These are phyloP conservation scores for Penicillium sp. DNA, from an alignment of 2,329 filamentous ascomycete species.

Conservation along the genomic window DNA sequence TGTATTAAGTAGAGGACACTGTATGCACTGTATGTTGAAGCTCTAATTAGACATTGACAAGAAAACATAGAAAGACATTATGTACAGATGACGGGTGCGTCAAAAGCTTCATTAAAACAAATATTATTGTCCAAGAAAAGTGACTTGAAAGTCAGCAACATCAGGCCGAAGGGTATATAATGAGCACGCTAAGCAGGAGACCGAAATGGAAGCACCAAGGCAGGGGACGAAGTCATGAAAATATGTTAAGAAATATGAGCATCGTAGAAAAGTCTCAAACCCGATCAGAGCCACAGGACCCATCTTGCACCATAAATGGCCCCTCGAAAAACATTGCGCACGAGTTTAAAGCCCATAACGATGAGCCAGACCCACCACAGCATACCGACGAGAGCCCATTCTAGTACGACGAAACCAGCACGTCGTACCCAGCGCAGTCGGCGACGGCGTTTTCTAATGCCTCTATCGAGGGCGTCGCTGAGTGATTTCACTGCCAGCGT, in stretches of 20 bases:
- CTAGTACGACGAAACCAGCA: conserved; percentile 76
- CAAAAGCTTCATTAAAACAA: background rate
- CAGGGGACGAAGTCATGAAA: background rate
- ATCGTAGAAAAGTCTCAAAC: background rate
- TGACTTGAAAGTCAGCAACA: background rate
- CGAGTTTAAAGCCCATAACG: conserved; percentile 71
- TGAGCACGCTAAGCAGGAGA: background rate
- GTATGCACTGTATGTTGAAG: background rate
- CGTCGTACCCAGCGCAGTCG: conserved; percentile 75
- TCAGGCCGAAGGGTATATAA: background rate
- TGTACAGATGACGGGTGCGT: background rate
- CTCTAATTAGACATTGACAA: background rate
- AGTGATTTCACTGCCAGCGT: conserved; percentile 79
- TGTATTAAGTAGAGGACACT: background rate
- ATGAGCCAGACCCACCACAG: conserved; percentile 96
- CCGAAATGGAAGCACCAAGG: background rate
- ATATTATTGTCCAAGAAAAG: background rate
- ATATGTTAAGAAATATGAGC: background rate
- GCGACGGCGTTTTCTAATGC: conserved; percentile 71
- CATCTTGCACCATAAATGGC: conserved; percentile 66
- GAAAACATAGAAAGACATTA: background rate
- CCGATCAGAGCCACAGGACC: conserved; percentile 69
- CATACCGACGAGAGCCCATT: conserved; percentile 83
- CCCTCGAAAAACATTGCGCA: conserved; percentile 64
- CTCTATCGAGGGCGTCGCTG: conserved; percentile 69